phyloP scores from a whole-genome alignment of 441 rosid genomes.

The Corymbia citriodora region DNA sequence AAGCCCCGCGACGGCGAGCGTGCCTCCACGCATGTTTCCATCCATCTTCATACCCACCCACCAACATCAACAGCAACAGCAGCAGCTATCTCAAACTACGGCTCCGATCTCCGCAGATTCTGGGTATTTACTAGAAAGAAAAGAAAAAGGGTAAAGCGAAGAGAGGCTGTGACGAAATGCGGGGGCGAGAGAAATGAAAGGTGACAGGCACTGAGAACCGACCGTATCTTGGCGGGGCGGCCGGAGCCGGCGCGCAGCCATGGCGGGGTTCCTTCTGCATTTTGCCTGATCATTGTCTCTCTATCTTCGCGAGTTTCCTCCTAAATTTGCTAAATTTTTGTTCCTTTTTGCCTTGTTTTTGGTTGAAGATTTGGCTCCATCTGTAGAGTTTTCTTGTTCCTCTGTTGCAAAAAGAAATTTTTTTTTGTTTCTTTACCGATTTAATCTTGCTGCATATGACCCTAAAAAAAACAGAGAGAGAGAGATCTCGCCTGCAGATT shows the following conservation, averaged over 20 bases:
- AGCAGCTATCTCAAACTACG: neutral
- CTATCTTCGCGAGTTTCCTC: neutral
- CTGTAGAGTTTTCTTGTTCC: fast-evolving
- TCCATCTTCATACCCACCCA: neutral
- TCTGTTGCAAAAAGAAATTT: neutral
- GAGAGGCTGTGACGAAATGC: neutral
- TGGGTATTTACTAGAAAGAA: neutral
- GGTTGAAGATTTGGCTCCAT: neutral
- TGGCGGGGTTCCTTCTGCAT: neutral
- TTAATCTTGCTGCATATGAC: neutral
- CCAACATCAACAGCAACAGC: neutral
- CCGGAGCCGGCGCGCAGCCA: neutral
- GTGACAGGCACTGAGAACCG: neutral
- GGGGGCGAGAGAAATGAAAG: neutral
- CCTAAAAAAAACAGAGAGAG: neutral
- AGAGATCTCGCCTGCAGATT: neutral
- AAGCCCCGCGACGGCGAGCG: neutral
- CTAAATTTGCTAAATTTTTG: no score
- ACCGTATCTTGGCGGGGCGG: neutral
- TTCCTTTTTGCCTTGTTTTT: neutral
- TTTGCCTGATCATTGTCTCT: neutral
- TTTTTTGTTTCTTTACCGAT: neutral
- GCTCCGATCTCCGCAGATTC: neutral
- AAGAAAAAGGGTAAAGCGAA: neutral
- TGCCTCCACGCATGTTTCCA: neutral